Evolutionary conservation across 1,284 basidiomycete species (phyloP), one percentile per base, ranked within the genome.

Genomic region (Puccinia coronata): DNA sequence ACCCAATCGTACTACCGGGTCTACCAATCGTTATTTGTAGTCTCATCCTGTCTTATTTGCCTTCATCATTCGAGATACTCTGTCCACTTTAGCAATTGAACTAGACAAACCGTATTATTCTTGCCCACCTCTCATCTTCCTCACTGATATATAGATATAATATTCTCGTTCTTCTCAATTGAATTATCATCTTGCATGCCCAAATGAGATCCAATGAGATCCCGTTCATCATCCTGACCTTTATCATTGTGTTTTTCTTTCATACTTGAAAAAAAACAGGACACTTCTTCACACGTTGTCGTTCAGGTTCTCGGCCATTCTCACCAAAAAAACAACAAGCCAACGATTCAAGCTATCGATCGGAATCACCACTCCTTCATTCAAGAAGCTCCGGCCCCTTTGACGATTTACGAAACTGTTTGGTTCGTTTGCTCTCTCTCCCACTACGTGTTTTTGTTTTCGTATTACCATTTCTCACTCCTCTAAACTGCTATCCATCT

Each of bases 161-260:
- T 28, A 69, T 47, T 69, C 67, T 69, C n/a, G 39, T 69, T 47
- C 67, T 47, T 69, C 47, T 51, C 47, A 69, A 69, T 69, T 51
- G 47, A 47, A 43, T 51, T 69, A 51, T 69, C 67, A 69, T 69
- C 67, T 69, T 49, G 67, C 67, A 69, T 69, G 41, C 20, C 59
- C 59, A 63, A 63, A 63, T 49, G 16, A 69, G 47, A 69, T 69
- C 67, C 14, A 34, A 69, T 69, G 67, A 69, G 67, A 69, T 69
- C 67, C 67, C 67, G 49, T 69, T 69, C 67, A 69, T 51, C 47
- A n/a, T 69, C 67, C 67, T 69, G 41, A 47, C 67, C 67, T 51
- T 69, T 69, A 47, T 69, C 41, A 43, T 49, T 69, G 67, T 69
- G 41, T 43, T 51, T 69, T 69, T 69, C 67, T 51, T 69, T 69